These are phyloP conservation scores for Geosmithia flava DNA, from an alignment of 2,329 filamentous ascomycete genomes.

Conservation along the genomic window DNA sequence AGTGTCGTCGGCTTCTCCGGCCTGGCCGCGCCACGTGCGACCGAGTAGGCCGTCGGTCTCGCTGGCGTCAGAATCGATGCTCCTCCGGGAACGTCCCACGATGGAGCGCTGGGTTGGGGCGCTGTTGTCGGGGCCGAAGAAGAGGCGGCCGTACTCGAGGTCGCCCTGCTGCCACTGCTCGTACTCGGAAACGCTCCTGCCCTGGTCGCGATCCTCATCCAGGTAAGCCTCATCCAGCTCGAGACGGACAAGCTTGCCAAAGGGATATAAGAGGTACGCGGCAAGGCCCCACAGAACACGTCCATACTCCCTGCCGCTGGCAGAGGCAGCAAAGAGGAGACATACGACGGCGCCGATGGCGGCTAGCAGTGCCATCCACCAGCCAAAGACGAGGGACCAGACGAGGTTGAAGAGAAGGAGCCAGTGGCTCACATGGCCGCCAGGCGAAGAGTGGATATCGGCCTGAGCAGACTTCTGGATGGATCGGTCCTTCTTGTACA, in stretches of 20 bases:
- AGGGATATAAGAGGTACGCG: constrained; percentile 85
- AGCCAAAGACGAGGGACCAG: constrained; percentile 88
- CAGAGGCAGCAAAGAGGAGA: constrained; percentile 64
- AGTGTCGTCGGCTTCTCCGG: constrained; percentile 22
- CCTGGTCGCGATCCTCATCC: constrained; percentile 90
- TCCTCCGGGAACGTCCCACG: constrained; percentile 74
- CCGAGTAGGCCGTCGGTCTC: constrained; percentile 87
- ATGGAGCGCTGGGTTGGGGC: constrained; percentile 47
- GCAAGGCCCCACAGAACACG: constrained; percentile 73
- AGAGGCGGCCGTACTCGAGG: constrained; percentile 85
- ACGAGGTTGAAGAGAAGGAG: constrained; percentile 77
- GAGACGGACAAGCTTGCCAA: constrained; percentile 89
- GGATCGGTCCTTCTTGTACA: constrained; percentile 96
- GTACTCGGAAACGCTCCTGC: constrained; percentile 94
- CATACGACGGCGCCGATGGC: constrained; percentile 65
- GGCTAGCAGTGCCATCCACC: constrained; percentile 81
- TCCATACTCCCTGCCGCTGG: constrained; percentile 77
- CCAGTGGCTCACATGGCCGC: constrained; percentile 73
- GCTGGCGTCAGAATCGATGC: constrained; percentile 70
- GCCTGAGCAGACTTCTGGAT: constrained; percentile 94
- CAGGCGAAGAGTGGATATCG: constrained; percentile 91
- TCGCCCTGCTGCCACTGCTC: constrained; percentile 99
- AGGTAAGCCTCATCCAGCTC: constrained; percentile 90
- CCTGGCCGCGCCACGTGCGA: constrained; percentile 38
- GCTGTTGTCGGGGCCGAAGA: constrained; percentile 75